Evolutionary conservation across 495 filamentous ascomycete species (phyloP).

Genomic region (Lasiosphaeris hirsuta): DNA sequence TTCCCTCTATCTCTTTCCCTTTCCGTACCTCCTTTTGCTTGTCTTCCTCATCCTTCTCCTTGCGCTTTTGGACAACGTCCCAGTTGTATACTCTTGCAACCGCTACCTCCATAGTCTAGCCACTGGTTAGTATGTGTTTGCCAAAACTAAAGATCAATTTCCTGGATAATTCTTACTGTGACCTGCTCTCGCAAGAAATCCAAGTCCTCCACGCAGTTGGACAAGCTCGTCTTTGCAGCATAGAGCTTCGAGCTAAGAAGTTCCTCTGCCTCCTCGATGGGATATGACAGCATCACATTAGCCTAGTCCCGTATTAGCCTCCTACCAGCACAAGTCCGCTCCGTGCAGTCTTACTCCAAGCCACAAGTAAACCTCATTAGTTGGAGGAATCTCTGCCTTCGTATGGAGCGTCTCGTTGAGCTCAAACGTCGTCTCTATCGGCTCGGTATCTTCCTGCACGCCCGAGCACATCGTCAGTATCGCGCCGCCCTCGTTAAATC

Average conservation of each 20-base stretch:
- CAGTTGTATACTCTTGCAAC: slow-evolving; percentile 98
- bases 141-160: not conserved
- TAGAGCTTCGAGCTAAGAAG: slow-evolving; percentile 74
- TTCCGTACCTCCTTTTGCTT: slow-evolving; percentile 37
- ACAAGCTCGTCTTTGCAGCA: slow-evolving; percentile 73
- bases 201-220: slow-evolving; percentile 90
- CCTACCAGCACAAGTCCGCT: not conserved
- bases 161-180: slow-evolving; percentile 57
- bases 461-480: not conserved
- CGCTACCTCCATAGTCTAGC: slow-evolving; percentile 90
- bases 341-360: slow-evolving; percentile 63
- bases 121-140: slow-evolving; percentile 23
- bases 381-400: slow-evolving; percentile 74
- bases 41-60: slow-evolving; percentile 74
- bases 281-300: slow-evolving; percentile 97
- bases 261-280: slow-evolving; percentile 76
- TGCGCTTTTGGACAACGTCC: slow-evolving; percentile 90
- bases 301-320: slow-evolving; percentile 50
- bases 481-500: not conserved
- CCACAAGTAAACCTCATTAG: slow-evolving; percentile 96
- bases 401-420: slow-evolving; percentile 95
- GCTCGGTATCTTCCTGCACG: slow-evolving; percentile 48
- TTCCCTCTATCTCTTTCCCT: slow-evolving; percentile 32
- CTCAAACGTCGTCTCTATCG: slow-evolving; percentile 89
- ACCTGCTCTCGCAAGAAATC: slow-evolving; percentile 97